Evolutionary conservation across 2,329 filamentous ascomycete genomes (phyloP), one percentile per base, ranked within the genome.

Genomic region (Aotearoamyces nothofagi): DNA sequence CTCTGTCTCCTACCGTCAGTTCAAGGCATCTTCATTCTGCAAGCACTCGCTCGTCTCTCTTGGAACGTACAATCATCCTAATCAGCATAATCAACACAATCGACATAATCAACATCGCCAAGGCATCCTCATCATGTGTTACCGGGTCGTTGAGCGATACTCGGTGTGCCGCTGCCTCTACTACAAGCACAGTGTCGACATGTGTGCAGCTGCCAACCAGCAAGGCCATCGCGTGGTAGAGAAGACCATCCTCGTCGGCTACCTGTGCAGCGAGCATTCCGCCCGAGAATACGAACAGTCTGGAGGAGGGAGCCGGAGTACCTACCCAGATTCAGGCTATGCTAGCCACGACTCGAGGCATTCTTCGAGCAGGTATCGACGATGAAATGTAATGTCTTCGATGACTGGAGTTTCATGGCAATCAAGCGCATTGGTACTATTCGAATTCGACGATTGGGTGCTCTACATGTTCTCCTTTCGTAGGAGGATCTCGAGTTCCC

Each of bases 121-220:
- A 22, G 40, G 11, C 22, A 31, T 31, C 26, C 16, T 41, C 44
- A 56, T 29, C 34, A 80, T 80, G 75, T 81, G 76, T 49, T 75
- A 76, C 46, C 69, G 76, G 52, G 60, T 81, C 37, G 58, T 78
- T 44, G 76, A 81, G 49, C 63, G 70, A 38, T 81, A 73, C 53
- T 66, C 73, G 10, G 73, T 74, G 33, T 81, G 76, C 57, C 62
- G 68, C 40, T 81, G 76, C 46, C 53, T 78, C 35, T 79, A 81
- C 53, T 68, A 77, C 55, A 58, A 65, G 39, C 76, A 80, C 47
- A 63, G 66, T 22, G 59, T 80, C 40, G 75, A 81, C 41, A 74
- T 71, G 39, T 81, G 76, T 45, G 56, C 64, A 22, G 60, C 63
- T 29, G 69, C 72, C 44, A 69, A 68, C 30, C 68, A 70, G 38